These are phyloP conservation scores for Platanus orientalis DNA, from an alignment of 164 flowering plant species.

Conservation along the genomic window DNA sequence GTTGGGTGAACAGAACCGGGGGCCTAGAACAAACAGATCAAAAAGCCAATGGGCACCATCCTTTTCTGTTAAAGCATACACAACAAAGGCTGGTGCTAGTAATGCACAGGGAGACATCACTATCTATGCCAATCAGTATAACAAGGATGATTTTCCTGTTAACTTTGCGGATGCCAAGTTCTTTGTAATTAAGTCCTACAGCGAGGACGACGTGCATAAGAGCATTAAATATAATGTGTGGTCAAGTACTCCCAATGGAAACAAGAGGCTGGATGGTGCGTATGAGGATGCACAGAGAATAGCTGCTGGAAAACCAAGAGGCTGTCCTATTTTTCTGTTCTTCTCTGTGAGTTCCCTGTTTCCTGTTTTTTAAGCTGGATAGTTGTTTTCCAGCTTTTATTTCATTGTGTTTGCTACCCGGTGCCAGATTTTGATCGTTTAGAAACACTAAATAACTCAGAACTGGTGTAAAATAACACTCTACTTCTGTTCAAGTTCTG, in stretches of 20 bases:
- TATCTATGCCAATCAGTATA: slow-evolving; percentile 55
- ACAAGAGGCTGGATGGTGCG: slow-evolving; percentile 72
- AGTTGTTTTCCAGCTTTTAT: background rate
- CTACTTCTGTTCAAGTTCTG: background rate
- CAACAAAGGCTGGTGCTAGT: slow-evolving; percentile 44
- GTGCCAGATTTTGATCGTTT: background rate
- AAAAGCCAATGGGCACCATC: slow-evolving; percentile 36
- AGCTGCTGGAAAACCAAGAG: slow-evolving; percentile 40
- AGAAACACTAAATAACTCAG: background rate
- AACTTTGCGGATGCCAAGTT: slow-evolving; percentile 63
- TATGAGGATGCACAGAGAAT: slow-evolving; percentile 64
- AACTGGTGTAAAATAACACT: background rate
- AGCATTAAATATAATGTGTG: slow-evolving; percentile 88
- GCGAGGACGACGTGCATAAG: slow-evolving; percentile 95
- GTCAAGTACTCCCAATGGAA: slow-evolving; percentile 95
- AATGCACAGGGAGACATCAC: slow-evolving; percentile 50
- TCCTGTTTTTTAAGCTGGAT: background rate
- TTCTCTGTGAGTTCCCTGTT: slow-evolving; percentile 62
- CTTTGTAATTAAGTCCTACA: slow-evolving; percentile 86
- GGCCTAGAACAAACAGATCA: slow-evolving; percentile 53
- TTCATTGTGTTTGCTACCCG: background rate
- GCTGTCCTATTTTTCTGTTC: slow-evolving; percentile 82
- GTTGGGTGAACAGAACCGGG: slow-evolving; percentile 60
- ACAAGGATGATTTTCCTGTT: slow-evolving; percentile 57
- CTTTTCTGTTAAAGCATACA: slow-evolving; percentile 44